These are phyloP conservation scores for Eucalyptus coolabah DNA, from an alignment of 345 rosid species.

Conservation along the genomic window DNA sequence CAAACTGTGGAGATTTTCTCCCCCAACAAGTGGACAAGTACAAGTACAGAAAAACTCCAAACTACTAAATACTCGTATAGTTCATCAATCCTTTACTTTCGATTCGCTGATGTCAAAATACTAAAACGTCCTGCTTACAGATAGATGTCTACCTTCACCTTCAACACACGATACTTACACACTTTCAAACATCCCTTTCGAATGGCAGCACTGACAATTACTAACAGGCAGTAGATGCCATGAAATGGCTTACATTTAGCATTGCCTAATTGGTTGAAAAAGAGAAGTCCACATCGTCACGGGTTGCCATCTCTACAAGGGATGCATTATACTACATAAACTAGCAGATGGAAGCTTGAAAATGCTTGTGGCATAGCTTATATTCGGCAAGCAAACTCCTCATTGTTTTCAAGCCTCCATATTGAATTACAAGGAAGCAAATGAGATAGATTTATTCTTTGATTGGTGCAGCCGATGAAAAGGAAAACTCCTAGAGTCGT, in stretches of 20 bases:
- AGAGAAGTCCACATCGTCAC: not conserved
- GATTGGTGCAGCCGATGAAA: not conserved
- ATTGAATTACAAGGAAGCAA: not conserved
- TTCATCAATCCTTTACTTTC: not conserved
- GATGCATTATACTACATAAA: not conserved
- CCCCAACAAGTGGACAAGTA: not conserved
- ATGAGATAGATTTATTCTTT: not conserved
- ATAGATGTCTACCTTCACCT: not conserved
- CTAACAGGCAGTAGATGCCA: not conserved
- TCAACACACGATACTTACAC: not conserved
- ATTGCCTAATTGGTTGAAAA: not conserved
- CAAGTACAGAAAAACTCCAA: not conserved
- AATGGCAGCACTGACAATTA: not conserved
- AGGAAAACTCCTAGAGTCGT: slow-evolving; percentile 21
- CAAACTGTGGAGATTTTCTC: not conserved
- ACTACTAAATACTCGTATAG: not conserved
- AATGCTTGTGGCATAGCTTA: not conserved
- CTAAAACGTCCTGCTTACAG: not conserved
- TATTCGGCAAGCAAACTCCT: not conserved
- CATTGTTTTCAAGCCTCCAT: not conserved
- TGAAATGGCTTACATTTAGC: not conserved
- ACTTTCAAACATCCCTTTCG: not conserved
- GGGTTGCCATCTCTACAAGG: not conserved
- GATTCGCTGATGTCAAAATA: not conserved
- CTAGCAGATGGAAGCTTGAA: not conserved